phyloP scores from a whole-genome alignment of 2,329 filamentous ascomycete genomes.

The Lizonia empirigonia region DNA sequence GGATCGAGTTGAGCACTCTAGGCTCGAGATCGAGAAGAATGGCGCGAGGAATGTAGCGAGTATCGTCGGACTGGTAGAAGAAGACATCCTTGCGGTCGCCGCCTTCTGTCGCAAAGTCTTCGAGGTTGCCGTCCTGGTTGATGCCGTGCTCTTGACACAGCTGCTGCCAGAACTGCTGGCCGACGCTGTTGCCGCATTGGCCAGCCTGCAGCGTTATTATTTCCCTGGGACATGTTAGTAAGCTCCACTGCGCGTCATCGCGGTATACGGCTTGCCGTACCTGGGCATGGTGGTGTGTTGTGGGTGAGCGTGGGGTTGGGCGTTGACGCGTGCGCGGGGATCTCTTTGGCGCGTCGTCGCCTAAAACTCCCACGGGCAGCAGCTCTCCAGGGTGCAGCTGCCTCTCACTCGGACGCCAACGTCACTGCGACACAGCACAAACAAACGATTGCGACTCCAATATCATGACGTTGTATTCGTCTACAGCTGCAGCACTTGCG shows the following conservation, averaged over 20 bases:
- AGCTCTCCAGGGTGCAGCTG: constrained; percentile 8
- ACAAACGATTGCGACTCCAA: background rate
- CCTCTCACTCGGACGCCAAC: background rate
- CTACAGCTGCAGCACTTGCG: constrained; percentile 20
- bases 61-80: constrained; percentile 98
- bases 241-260: background rate
- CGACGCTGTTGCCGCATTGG: constrained; percentile 99
- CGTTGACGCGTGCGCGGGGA: constrained; percentile 39
- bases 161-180: constrained; percentile 98
- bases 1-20: constrained; percentile 88
- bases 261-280: constrained; percentile 26
- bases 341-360: constrained; percentile 38
- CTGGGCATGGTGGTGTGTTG: constrained; percentile 44
- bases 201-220: constrained; percentile 99
- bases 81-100: constrained; percentile 99
- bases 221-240: constrained; percentile 66
- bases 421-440: background rate
- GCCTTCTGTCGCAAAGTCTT: constrained; percentile 96
- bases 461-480: constrained; percentile 1
- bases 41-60: constrained; percentile 93
- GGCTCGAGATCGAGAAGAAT: constrained; percentile 96
- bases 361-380: constrained; percentile 19
- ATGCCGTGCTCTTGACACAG: constrained; percentile 98
- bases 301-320: constrained; percentile 24
- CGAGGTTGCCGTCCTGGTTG: constrained; percentile 93